phyloP scores from a whole-genome alignment of 148 eudicot genomes.

The Limonium bicolor region DNA sequence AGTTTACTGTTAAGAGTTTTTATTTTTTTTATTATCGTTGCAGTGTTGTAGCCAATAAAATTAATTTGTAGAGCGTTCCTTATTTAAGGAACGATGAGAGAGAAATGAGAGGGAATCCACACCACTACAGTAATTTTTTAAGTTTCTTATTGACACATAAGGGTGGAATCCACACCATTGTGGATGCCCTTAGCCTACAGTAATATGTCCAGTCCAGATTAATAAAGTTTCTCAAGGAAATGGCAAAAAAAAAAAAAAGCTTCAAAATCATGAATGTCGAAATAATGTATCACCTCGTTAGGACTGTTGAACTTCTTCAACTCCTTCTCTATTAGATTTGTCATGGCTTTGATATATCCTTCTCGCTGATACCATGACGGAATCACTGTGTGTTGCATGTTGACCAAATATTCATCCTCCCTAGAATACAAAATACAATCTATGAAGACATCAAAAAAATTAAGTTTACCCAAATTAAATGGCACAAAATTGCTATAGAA shows the following conservation, averaged over 20 bases:
- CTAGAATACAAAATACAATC: conserved; percentile 15
- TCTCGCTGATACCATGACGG: conserved; percentile 99
- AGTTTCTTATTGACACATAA: too few species aligned
- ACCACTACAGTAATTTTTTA: too few species aligned
- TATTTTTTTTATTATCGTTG: too few species aligned
- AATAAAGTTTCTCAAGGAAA: neutral
- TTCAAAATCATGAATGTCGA: neutral
- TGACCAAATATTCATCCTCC: conserved; percentile 91
- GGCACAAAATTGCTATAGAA: neutral
- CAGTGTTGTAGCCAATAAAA: too few species aligned
- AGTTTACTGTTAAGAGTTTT: too few species aligned
- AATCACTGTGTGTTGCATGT: conserved; percentile 96
- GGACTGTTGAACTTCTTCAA: conserved; percentile 44
- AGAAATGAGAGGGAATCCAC: neutral
- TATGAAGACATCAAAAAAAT: neutral
- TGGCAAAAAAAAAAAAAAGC: neutral
- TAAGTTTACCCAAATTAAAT: neutral
- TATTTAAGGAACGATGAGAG: too few species aligned
- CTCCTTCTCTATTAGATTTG: conserved; percentile 70
- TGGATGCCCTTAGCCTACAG: too few species aligned
- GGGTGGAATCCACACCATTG: too few species aligned
- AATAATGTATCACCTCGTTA: conserved; percentile 39
- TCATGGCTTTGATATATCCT: conserved; percentile 91
- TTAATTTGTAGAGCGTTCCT: too few species aligned
- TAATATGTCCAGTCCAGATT: neutral